phyloP scores from a whole-genome alignment of 78 protist species.

The Trichosphaerium sp. region DNA sequence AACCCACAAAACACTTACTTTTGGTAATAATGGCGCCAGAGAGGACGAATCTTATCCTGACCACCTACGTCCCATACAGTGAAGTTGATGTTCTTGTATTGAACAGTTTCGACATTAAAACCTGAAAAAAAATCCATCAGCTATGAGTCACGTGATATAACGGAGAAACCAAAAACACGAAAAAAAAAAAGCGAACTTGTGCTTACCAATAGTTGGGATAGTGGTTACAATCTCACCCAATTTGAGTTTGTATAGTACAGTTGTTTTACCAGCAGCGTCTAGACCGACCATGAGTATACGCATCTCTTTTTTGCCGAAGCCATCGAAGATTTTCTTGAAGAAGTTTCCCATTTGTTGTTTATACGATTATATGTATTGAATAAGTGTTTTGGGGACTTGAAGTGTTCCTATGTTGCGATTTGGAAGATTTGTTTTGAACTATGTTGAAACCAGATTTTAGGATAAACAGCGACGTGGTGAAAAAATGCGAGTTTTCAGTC shows the following conservation, averaged over 20 bases:
- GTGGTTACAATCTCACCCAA: constrained; percentile 62
- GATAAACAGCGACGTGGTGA: no score
- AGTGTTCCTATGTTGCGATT: no score
- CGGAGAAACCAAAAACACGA: background rate
- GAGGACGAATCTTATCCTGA: constrained; percentile 74
- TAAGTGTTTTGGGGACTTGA: no score
- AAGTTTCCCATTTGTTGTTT: no score
- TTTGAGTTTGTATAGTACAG: constrained; percentile 51
- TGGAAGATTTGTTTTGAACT: no score
- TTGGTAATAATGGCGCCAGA: constrained; percentile 58
- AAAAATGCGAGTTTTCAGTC: no score
- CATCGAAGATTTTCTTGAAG: no score
- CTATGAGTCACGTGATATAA: background rate
- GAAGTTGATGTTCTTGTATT: constrained; percentile 76
- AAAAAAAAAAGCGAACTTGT: background rate
- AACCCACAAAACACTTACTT: background rate
- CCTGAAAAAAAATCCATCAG: constrained; percentile 9
- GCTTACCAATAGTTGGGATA: constrained; percentile 43
- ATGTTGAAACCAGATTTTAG: no score
- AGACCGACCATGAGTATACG: constrained; percentile 93
- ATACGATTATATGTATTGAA: no score
- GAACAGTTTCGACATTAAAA: constrained; percentile 84
- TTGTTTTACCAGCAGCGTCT: constrained; percentile 85
- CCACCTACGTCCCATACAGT: constrained; percentile 87
- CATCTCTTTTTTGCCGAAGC: constrained; percentile 81